A percentile compares a stretch with the other conserved stretches of the same genome.
These are phyloP conservation scores for Quercus phellos DNA, from an alignment of 331 rosid genomes.

Conservation along the genomic window DNA sequence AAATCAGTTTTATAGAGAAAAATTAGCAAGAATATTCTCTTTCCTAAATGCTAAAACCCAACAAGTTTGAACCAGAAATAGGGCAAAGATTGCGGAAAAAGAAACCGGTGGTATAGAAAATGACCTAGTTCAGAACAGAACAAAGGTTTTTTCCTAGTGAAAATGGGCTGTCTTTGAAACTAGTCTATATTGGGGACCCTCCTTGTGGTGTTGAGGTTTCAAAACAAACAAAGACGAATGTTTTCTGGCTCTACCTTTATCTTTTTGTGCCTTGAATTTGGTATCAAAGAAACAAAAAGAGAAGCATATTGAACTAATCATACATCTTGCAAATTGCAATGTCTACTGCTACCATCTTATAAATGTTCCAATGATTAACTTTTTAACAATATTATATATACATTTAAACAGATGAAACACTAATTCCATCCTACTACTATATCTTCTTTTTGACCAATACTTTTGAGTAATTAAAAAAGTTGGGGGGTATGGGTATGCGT, in stretches of 20 bases:
- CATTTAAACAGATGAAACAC: not conserved
- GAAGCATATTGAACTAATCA: constrained; percentile 7
- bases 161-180: not conserved
- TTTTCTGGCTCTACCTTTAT: not conserved
- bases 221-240: not conserved
- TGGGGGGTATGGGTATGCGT: not conserved
- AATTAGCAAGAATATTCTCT: too few species aligned
- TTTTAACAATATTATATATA: not conserved
- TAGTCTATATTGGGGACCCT: not conserved
- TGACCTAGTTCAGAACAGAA: not conserved
- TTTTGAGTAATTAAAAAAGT: constrained; percentile 1
- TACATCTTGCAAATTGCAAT: not conserved
- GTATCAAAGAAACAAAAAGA: constrained; percentile 7
- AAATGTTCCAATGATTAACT: not conserved
- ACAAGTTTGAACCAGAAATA: not conserved
- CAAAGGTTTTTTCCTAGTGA: not conserved
- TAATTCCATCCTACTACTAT: not conserved
- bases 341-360: not conserved
- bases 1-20: too few species aligned
- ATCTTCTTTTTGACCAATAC: constrained; percentile 20
- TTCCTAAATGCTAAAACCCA: too few species aligned
- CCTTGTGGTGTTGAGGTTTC: not conserved
- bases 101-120: not conserved
- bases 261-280: not conserved
- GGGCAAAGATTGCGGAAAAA: not conserved